A percentile compares a stretch with the other conserved stretches of the same genome.
Evolutionary conservation across 345 rosid genomes (phyloP).

Genomic region (Cardamine resedifolia): DNA sequence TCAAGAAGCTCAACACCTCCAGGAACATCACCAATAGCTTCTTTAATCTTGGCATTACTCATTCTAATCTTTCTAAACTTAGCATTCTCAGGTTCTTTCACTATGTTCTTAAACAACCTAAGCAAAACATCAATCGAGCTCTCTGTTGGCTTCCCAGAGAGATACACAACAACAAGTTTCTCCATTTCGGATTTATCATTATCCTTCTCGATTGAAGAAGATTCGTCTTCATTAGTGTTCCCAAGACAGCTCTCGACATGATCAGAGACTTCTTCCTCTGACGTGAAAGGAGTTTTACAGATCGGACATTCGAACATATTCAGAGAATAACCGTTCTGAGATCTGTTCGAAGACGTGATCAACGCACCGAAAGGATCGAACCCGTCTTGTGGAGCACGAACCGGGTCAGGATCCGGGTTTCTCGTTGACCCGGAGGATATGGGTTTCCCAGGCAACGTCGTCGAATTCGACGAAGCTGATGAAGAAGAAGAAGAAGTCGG

Average conservation of each 20-base stretch:
- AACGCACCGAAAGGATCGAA: slow-evolving; percentile 72
- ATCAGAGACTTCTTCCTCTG: slow-evolving; percentile 75
- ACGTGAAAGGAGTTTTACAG: slow-evolving; percentile 52
- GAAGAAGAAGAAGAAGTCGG: slow-evolving; percentile 41
- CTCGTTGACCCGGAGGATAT: slow-evolving; percentile 36
- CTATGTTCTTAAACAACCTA: slow-evolving; percentile 68
- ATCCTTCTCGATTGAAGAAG: slow-evolving; percentile 18
- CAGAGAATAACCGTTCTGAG: slow-evolving; percentile 69
- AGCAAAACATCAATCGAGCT: slow-evolving; percentile 61
- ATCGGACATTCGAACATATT: slow-evolving; percentile 78
- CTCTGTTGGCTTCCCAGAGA: slow-evolving; percentile 62
- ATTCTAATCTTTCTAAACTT: slow-evolving; percentile 82
- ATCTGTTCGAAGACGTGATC: slow-evolving; percentile 73
- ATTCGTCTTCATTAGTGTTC: slow-evolving; percentile 17
- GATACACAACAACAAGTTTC: slow-evolving; percentile 49
- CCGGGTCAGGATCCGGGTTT: slow-evolving; percentile 34
- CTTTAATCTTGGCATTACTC: slow-evolving; percentile 84
- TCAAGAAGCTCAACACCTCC: slow-evolving; percentile 86
- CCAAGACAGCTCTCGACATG: slow-evolving; percentile 75
- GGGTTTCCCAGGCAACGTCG: slow-evolving; percentile 43
- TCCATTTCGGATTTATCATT: slow-evolving; percentile 44
- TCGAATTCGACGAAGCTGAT: slow-evolving; percentile 24
- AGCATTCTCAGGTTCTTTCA: slow-evolving; percentile 72
- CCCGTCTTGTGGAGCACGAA: slow-evolving; percentile 47
- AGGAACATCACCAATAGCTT: slow-evolving; percentile 66